phyloP scores from a whole-genome alignment of 169 alveolate genomes.

The Plasmodium inui region DNA sequence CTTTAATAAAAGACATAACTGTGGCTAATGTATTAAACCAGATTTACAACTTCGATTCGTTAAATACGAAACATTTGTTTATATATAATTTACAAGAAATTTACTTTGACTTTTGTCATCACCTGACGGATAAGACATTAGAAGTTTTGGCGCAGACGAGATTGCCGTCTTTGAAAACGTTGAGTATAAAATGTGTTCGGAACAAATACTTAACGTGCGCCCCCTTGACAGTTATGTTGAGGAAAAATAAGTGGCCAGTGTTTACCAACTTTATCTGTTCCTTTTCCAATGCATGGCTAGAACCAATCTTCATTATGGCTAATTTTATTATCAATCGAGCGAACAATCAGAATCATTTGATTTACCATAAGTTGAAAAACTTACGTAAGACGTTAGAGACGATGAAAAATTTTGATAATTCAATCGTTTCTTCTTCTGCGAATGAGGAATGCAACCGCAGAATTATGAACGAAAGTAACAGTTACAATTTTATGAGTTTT shows the following conservation, averaged over 20 bases:
- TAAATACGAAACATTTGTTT: slow-evolving; percentile 78
- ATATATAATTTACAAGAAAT: slow-evolving; percentile 84
- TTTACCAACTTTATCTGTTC: slow-evolving; percentile 86
- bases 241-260: slow-evolving; percentile 87
- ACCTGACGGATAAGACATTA: slow-evolving; percentile 88
- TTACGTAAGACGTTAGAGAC: slow-evolving; percentile 76
- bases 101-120: slow-evolving; percentile 88
- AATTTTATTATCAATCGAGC: slow-evolving; percentile 83
- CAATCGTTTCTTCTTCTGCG: neutral
- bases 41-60: slow-evolving; percentile 74
- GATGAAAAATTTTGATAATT: slow-evolving; percentile 72
- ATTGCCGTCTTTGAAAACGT: slow-evolving; percentile 86
- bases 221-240: slow-evolving; percentile 82
- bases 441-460: slow-evolving; percentile 17
- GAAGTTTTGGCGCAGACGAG: slow-evolving; percentile 88
- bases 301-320: slow-evolving; percentile 87
- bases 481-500: slow-evolving; percentile 7
- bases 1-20: slow-evolving; percentile 86
- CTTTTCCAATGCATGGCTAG: slow-evolving; percentile 88
- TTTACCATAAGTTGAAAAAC: slow-evolving; percentile 75
- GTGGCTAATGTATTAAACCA: slow-evolving; percentile 85
- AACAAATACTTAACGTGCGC: slow-evolving; percentile 86
- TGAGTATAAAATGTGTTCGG: slow-evolving; percentile 88
- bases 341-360: slow-evolving; percentile 76
- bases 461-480: slow-evolving; percentile 20